Evolutionary conservation across 2,329 filamentous ascomycete genomes (phyloP), one percentile per base, ranked within the genome.

Genomic region (Aureobasidium melanogenum): DNA sequence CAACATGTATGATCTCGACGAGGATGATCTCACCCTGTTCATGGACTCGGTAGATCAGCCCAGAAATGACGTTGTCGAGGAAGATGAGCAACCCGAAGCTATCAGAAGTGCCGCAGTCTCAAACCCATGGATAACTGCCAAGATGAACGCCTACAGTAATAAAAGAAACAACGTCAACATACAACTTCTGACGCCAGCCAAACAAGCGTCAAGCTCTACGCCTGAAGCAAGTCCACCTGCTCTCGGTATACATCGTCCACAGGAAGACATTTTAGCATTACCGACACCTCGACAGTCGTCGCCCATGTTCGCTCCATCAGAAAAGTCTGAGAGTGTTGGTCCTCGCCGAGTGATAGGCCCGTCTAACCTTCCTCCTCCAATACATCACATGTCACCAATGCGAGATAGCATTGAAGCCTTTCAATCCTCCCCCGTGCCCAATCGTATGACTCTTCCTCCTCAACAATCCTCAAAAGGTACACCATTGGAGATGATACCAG

Each of bases 101-200:
- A 67, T 64, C 3, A 71, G 65, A 50, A 70, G 73, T 59, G 65
- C 70, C 28, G 68, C 64, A 4, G 59, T 76, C 5, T 77, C 74
- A 1, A 81, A 81, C 63, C 79, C 79, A 1, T 81, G 78, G 77
- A 76, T 75, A 0, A 72, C 79, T 46, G 78, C 79, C 26, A 79
- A 76, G 62, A 74, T 81, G 71, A 79, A 80, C 48, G 60, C 73
- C 17, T 56, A 63, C 1, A 43, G 68, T 24, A 52, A 56, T 15
- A 72, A 69, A 55, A 62, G 62, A 0, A 69, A 58, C 30, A 44
- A n/a, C 14, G 63, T 60, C 30, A 32, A 22, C 36, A 7, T 12
- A 17, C 7, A 63, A n/a, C n/a, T 67, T 30, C 26, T 61, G 19
- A 64, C 50, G 1, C 56, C 61, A 10, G 61, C 55, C 17, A 57